Percentiles rank a stretch among this genome's conserved stretches.
Conservation (phyloP, 495 filamentous ascomycete species). For the Penicillium alfredii region DNA sequence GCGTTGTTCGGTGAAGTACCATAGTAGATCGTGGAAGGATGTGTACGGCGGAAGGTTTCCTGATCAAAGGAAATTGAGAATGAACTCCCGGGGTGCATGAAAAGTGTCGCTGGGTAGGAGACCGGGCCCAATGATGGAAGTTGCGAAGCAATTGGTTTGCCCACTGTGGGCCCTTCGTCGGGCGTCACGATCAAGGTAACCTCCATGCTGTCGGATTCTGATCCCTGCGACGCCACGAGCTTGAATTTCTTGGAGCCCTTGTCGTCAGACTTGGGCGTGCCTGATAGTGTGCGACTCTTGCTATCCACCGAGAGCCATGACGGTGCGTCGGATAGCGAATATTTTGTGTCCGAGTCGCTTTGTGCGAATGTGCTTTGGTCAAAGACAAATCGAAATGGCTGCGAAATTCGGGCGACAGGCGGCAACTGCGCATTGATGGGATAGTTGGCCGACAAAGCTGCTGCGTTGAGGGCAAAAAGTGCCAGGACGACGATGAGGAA, state of each 20-base stretch:
- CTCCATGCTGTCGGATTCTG: slow-evolving; percentile 50
- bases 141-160: slow-evolving; percentile 42
- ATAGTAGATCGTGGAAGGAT: slow-evolving; percentile 58
- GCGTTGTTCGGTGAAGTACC: slow-evolving; percentile 70
- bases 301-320: slow-evolving; percentile 66
- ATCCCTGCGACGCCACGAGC: slow-evolving; percentile 55
- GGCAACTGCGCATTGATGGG: slow-evolving; percentile 74
- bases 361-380: slow-evolving; percentile 62
- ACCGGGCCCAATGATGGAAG: slow-evolving; percentile 40
- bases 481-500: slow-evolving; percentile 26
- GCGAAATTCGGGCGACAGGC: slow-evolving; percentile 60
- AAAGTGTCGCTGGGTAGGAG: slow-evolving; percentile 40
- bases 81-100: slow-evolving; percentile 39
- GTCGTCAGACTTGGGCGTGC: slow-evolving; percentile 55
- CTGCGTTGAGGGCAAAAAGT: slow-evolving; percentile 34
- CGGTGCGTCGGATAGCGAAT: slow-evolving; percentile 56
- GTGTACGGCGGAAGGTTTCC: slow-evolving; percentile 45
- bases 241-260: slow-evolving; percentile 50
- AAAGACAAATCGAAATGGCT: slow-evolving; percentile 63
- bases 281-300: slow-evolving; percentile 53
- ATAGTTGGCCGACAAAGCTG: slow-evolving; percentile 48
- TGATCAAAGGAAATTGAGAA: slow-evolving; percentile 43
- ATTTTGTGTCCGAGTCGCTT: slow-evolving; percentile 45
- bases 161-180: slow-evolving; percentile 45
- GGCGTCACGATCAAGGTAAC: slow-evolving; percentile 59